Base-by-base conservation (phyloP, 2,329 filamentous ascomycete genomes). In the Raffaelea ambrosiae region DNA sequence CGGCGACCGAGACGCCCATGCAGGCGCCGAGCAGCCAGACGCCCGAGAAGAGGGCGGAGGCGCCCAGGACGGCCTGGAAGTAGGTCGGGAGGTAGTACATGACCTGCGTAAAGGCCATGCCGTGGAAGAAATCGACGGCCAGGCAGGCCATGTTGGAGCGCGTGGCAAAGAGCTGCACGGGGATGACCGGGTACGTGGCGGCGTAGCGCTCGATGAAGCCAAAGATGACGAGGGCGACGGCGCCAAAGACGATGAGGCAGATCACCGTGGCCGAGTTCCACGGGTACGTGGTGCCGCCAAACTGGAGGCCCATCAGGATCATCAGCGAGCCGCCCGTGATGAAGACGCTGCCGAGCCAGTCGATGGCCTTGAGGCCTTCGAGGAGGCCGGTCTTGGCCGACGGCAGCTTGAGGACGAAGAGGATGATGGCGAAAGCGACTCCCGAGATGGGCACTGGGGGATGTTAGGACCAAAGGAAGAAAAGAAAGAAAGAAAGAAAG, bases 31-130 rank as follows among this genome's bases (percentile, higher is more conserved):
- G 57, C 36, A 53, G 38, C 21, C 43, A 72, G 1, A 83, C 59
- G 4, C 75, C 75, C 0, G 79, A 85, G n/a, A 69, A 67, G 31
- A 85, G 65, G 0, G 83, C 79, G 0, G 72, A 72, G 1, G 77
- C 77, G 44, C 73, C 72, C 2, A 82, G 72, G 1, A 83, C 83
- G 3, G 80, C 74, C 59, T 90, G 86, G 51, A 87, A 82, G 63
- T 83, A 89, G 0, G 88, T 70, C 0, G 86, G 86, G 22, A 88
- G 68, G 57, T 85, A 89, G 63, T 86, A 89, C 44, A 80, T 76
- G 1, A 72, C 72, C 0, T 74, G 77, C 38, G 85, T 82, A 61
- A 84, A 84, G 31, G 79, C 74, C 57, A 81, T 67, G 0, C 65
- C 66, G 51, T 77, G 71, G 48, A 68, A 66, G 44, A 71, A 67